A percentile compares a stretch with the other conserved stretches of the same genome.
Conservation (phyloP, 768 basidiomycete genomes). For the Plicaturopsis crispa region DNA sequence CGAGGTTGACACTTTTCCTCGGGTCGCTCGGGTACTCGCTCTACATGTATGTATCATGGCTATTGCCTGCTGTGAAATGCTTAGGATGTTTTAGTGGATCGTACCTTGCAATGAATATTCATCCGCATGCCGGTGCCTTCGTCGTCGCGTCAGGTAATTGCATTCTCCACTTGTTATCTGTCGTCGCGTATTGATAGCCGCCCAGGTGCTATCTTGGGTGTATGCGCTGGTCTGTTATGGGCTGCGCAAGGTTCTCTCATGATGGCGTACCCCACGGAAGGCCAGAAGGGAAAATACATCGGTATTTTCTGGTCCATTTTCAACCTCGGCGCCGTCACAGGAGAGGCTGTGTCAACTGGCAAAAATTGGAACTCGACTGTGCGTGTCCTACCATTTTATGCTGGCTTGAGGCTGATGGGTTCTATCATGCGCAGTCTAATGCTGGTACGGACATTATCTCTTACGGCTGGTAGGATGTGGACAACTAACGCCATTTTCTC, state of each 20-base stretch:
- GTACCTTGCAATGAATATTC: conserved; percentile 50
- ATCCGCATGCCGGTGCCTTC: conserved; percentile 51
- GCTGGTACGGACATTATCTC: conserved; percentile 32
- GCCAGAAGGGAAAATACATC: conserved; percentile 70
- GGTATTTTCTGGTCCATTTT: conserved; percentile 82
- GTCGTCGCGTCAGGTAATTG: too few species aligned
- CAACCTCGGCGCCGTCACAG: conserved; percentile 75
- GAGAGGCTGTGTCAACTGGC: conserved; percentile 67
- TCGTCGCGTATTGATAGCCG: too few species aligned
- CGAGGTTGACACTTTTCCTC: conserved; percentile 61
- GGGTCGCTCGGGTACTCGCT: conserved; percentile 73
- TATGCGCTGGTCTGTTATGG: conserved; percentile 71
- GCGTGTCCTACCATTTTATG: conserved; percentile 12
- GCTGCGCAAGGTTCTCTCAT: conserved; percentile 82
- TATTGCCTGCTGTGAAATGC: not conserved
- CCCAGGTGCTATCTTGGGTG: conserved; percentile 65
- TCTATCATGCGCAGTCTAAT: conserved; percentile 15
- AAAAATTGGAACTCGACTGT: conserved; percentile 61
- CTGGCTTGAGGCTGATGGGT: not conserved
- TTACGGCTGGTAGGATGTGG: conserved; percentile 17
- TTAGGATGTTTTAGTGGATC: not conserved
- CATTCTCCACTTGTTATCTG: too few species aligned
- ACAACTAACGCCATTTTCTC: not conserved
- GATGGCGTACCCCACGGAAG: conserved; percentile 77
- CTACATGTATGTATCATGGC: conserved; percentile 57